Evolutionary conservation across 192 early-diverging fungal genomes (phyloP), one percentile per base, ranked within the genome.

Genomic region (Backusella mclennaniae): DNA sequence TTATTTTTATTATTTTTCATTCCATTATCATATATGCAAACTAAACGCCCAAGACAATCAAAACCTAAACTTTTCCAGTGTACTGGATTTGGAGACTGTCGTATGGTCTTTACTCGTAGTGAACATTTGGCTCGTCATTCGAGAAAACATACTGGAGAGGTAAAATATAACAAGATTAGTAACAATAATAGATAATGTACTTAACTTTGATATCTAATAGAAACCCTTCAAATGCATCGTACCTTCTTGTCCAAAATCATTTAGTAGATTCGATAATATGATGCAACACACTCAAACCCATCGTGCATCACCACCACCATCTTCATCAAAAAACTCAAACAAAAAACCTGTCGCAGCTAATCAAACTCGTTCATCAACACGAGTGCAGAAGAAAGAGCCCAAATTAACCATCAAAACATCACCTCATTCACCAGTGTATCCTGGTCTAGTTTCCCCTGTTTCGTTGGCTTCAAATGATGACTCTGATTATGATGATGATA

Each of bases 221-320:
- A 89, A 93, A 88, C 92, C 92, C 0, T 93, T 92, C 82, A 83
- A 88, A 72, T 93, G 92, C 42, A 83, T 93, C 12, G 86, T 91
- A 14, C 85, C 90, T 44, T 85, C 82, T 15, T 93, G 92, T 74
- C 80, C 83, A 69, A 85, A 90, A 41, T 84, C 87, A 78, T 93
- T 93, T 67, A 91, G 89, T 82, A 87, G 92, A 23, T 93, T 92
- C 72, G 92, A 93, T 76, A 93, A 93, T 72, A 93, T 93, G 92
- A 91, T 93, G 84, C 92, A 93, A 76, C 92, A 93, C 66, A 92
- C 91, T 11, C 91, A 92, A 53, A 93, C 90, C 39, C 92, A 93
- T n/a, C 70, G 66, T 76, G 82, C 76, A 42, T 66, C 83, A 46
- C 79, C 83, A 33, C 35, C 42, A 26, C 15, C 29, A 31, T 19